A percentile compares a stretch with the other conserved stretches of the same genome.
These are phyloP conservation scores for Tylopilus plumbeoviolaceoides DNA, from an alignment of 768 basidiomycete species.

Conservation along the genomic window DNA sequence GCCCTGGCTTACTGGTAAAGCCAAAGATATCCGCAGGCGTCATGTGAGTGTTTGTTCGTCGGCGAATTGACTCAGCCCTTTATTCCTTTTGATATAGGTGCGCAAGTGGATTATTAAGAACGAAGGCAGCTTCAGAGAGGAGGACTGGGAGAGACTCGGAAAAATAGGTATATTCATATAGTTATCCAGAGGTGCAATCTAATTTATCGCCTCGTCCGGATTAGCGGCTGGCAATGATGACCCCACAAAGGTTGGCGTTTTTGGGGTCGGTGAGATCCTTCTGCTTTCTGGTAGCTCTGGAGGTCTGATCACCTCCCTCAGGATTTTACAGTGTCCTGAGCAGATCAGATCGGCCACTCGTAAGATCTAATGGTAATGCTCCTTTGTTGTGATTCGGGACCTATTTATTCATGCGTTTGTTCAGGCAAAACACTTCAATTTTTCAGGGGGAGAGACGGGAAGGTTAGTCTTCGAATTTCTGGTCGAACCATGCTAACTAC, in stretches of 20 bases:
- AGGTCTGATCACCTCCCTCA: neutral
- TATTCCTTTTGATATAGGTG: no score
- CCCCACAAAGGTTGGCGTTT: slow-evolving; percentile 14
- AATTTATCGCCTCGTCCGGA: neutral
- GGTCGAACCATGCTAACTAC: neutral
- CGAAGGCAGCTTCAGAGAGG: neutral
- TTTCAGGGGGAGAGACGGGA: slow-evolving; percentile 3
- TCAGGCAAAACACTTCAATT: slow-evolving; percentile 15
- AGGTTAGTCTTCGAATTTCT: neutral
- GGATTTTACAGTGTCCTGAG: slow-evolving; percentile 19
- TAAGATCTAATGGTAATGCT: slow-evolving; percentile 6
- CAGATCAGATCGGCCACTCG: slow-evolving; percentile 14
- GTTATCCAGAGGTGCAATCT: neutral
- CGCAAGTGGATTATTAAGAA: slow-evolving; percentile 15
- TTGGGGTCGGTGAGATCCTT: slow-evolving; percentile 12
- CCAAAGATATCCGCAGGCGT: neutral
- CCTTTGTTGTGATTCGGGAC: neutral
- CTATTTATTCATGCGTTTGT: neutral
- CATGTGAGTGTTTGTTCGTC: neutral
- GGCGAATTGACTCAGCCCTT: neutral
- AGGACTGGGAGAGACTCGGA: neutral
- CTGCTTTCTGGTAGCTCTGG: neutral
- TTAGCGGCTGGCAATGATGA: slow-evolving; percentile 13
- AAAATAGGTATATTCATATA: slow-evolving; percentile 9
- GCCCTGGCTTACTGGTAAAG: neutral